These are phyloP conservation scores for Jaltomata sinuosa DNA, from an alignment of 257 asterid genomes.

Conservation along the genomic window DNA sequence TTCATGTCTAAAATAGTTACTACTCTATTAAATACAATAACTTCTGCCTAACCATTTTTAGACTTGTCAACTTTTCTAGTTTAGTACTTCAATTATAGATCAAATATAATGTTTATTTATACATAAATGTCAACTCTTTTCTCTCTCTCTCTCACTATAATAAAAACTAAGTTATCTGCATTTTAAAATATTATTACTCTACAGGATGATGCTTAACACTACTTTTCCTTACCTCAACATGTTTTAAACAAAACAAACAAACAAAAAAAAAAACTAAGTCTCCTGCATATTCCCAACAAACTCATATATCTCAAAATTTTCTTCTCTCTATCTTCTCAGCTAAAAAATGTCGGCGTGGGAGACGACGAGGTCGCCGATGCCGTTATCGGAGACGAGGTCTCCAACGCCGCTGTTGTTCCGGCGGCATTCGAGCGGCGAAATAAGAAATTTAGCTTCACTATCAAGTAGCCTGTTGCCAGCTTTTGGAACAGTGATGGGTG, in stretches of 20 bases:
- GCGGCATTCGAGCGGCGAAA: conserved; percentile 47
- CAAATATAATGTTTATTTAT: not conserved
- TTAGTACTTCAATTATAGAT: not conserved
- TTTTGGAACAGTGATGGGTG: conserved; percentile 72
- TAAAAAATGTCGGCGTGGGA: conserved; percentile 21
- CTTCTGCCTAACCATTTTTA: not conserved
- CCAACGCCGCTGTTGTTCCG: conserved; percentile 54
- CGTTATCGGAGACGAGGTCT: conserved; percentile 36
- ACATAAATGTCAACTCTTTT: not conserved
- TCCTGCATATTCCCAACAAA: not conserved
- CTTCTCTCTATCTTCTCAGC: not conserved
- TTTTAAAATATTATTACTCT: not conserved
- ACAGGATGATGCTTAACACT: not conserved
- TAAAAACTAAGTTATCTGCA: not conserved
- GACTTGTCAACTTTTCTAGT: not conserved
- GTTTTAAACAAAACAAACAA: not conserved
- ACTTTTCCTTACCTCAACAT: not conserved
- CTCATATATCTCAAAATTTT: not conserved
- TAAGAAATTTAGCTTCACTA: conserved; percentile 58
- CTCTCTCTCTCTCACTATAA: not conserved
- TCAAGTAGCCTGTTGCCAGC: conserved; percentile 91
- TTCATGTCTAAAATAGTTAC: not conserved
- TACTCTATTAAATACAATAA: not conserved
- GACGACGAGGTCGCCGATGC: conserved; percentile 22
- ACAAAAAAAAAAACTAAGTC: not conserved